Conservation (phyloP, 495 filamentous ascomycete species). For the Parmelia sp. region DNA sequence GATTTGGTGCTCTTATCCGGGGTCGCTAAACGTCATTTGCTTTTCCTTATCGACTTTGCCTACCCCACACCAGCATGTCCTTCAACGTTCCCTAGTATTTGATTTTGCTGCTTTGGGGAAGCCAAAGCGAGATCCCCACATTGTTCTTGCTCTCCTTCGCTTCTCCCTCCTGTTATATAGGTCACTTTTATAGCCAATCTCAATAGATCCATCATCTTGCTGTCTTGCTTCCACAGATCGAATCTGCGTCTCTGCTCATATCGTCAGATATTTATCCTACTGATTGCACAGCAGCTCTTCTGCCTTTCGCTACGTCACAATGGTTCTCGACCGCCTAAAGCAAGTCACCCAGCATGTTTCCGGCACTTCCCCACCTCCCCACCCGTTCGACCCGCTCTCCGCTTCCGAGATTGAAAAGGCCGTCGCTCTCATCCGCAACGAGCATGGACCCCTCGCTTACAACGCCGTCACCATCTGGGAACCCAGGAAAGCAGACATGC, state of each 20-base stretch:
- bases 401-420: constrained; percentile 70
- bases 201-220: neutral
- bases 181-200: constrained; percentile 3
- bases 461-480: constrained; percentile 87
- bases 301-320: constrained; percentile 32
- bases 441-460: constrained; percentile 68
- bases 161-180: constrained; percentile 10
- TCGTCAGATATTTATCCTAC: too few species aligned
- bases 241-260: too few species aligned
- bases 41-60: neutral
- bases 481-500: constrained; percentile 82
- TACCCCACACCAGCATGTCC: neutral
- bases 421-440: constrained; percentile 61
- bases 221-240: neutral
- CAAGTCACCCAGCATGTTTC: constrained; percentile 61
- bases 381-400: constrained; percentile 83
- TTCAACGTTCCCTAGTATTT: neutral
- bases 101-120: constrained; percentile 14
- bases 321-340: constrained; percentile 65
- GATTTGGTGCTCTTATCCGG: neutral
- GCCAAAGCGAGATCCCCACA: constrained; percentile 3
- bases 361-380: constrained; percentile 49
- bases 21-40: neutral
- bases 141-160: neutral
- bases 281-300: constrained; percentile 11